These are phyloP conservation scores for Crithidia mellificae DNA, from an alignment of 208 protist genomes.

Conservation along the genomic window DNA sequence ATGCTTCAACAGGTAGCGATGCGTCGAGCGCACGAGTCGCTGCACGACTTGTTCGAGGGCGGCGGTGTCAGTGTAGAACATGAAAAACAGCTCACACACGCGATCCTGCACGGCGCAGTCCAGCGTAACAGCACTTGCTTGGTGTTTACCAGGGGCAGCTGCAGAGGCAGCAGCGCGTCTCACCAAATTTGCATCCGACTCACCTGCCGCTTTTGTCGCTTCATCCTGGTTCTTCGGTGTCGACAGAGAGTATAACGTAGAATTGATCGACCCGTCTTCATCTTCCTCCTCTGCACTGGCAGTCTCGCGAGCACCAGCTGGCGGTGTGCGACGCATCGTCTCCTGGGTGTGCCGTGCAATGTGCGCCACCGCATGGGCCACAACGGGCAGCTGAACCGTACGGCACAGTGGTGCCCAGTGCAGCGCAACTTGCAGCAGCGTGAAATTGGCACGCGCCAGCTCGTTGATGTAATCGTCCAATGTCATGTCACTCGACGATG, in stretches of 20 bases:
- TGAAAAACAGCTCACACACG: background rate
- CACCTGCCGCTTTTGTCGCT: too few species aligned
- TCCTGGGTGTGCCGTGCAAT: background rate
- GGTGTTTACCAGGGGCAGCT: background rate
- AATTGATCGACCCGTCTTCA: too few species aligned
- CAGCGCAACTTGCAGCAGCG: conserved; percentile 10
- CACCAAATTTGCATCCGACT: background rate
- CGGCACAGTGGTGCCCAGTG: conserved; percentile 34
- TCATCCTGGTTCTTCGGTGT: background rate
- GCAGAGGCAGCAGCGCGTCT: background rate
- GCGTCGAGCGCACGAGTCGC: background rate
- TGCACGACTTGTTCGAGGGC: background rate
- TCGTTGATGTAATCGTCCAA: conserved; percentile 1
- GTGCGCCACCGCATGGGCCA: background rate
- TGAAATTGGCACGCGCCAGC: conserved; percentile 1
- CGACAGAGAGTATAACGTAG: background rate
- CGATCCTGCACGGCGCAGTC: background rate
- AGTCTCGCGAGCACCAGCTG: background rate
- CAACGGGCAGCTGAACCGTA: conserved; percentile 18
- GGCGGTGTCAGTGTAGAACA: background rate
- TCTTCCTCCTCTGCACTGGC: too few species aligned
- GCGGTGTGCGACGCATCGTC: too few species aligned
- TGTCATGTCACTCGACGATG: background rate
- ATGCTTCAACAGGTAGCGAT: conserved; percentile 2
- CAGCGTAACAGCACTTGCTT: background rate